These are phyloP conservation scores for Heliocybe sulcata DNA, from an alignment of 1,284 basidiomycete genomes.

Conservation along the genomic window DNA sequence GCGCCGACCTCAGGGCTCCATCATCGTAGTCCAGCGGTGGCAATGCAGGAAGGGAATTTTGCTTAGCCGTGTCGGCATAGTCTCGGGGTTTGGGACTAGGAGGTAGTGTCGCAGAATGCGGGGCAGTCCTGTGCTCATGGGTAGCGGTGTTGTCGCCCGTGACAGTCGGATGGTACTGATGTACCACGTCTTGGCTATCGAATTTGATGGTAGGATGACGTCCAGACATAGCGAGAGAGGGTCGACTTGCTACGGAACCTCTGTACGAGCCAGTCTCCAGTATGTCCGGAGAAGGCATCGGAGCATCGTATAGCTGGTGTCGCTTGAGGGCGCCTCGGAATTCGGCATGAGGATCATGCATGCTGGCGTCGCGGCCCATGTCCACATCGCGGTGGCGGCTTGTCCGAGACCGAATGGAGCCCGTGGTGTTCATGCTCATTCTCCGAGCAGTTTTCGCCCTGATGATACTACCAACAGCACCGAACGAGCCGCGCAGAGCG, in stretches of 20 bases:
- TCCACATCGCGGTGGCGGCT: neutral
- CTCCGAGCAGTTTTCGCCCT: slow-evolving; percentile 67
- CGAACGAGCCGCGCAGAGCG: slow-evolving; percentile 83
- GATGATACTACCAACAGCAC: slow-evolving; percentile 84
- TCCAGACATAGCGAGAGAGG: slow-evolving; percentile 28
- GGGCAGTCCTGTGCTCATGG: slow-evolving; percentile 44
- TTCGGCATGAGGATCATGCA: slow-evolving; percentile 17
- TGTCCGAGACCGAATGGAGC: slow-evolving; percentile 14
- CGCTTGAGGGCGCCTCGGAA: slow-evolving; percentile 43
- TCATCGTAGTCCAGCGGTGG: slow-evolving; percentile 11
- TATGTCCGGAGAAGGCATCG: slow-evolving; percentile 31
- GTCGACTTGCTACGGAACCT: slow-evolving; percentile 21
- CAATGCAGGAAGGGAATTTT: neutral
- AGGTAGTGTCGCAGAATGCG: neutral
- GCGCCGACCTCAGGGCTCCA: slow-evolving; percentile 19
- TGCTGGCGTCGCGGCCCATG: slow-evolving; percentile 17
- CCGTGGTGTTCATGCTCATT: slow-evolving; percentile 50
- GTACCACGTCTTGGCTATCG: slow-evolving; percentile 60
- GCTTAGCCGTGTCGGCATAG: neutral
- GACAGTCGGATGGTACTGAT: slow-evolving; percentile 55
- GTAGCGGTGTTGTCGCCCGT: slow-evolving; percentile 34
- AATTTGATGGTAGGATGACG: slow-evolving; percentile 69
- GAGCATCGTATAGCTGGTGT: slow-evolving; percentile 79
- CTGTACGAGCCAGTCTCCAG: slow-evolving; percentile 17
- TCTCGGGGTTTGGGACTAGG: neutral